phyloP scores from a whole-genome alignment of 2,329 filamentous ascomycete genomes.

The Xenoacremonium recifei region DNA sequence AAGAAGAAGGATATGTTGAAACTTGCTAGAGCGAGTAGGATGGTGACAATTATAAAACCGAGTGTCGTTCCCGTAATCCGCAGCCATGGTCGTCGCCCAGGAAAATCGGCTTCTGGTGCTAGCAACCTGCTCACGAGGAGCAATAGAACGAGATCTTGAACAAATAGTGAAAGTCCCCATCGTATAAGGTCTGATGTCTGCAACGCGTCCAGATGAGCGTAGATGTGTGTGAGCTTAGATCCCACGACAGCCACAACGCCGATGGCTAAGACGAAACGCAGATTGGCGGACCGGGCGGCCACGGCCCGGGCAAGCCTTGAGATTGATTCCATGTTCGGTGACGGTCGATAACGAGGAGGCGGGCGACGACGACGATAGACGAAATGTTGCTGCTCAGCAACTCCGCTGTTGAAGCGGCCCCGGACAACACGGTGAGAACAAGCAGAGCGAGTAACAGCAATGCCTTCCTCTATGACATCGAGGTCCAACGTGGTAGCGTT shows the following conservation, averaged over 20 bases:
- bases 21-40: slow-evolving; percentile 2
- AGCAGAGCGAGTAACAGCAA: no score
- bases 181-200: slow-evolving; percentile 12
- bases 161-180: slow-evolving; percentile 25
- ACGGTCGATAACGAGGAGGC: neutral
- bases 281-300: slow-evolving; percentile 6
- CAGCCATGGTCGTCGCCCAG: slow-evolving; percentile 4
- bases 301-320: neutral
- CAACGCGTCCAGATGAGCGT: slow-evolving; percentile 18
- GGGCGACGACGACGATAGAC: neutral
- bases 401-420: neutral
- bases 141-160: slow-evolving; percentile 20
- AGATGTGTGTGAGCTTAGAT: slow-evolving; percentile 23
- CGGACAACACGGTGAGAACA: neutral
- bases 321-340: neutral
- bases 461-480: no score
- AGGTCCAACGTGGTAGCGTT: neutral
- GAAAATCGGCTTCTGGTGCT: neutral
- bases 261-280: slow-evolving; percentile 20
- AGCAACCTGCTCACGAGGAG: slow-evolving; percentile 19
- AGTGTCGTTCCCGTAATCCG: neutral
- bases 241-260: slow-evolving; percentile 17
- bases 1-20: slow-evolving; percentile 29
- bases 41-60: slow-evolving; percentile 1
- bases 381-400: neutral